These are phyloP conservation scores for Boletus rex-veris DNA, from an alignment of 768 basidiomycete species.

Conservation along the genomic window DNA sequence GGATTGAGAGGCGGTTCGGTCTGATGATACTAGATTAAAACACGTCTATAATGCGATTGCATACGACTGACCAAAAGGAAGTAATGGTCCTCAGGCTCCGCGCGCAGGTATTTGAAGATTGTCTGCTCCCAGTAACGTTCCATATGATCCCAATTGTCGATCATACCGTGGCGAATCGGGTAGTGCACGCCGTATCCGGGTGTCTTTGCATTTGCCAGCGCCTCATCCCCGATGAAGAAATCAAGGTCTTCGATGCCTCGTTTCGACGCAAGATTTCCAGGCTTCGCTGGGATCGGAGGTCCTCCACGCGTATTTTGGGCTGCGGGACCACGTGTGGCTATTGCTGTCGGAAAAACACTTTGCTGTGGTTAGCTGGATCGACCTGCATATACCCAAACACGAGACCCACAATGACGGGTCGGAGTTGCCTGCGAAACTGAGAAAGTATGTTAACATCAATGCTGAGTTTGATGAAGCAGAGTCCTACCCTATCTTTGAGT, in stretches of 20 bases:
- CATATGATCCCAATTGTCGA: slow-evolving; percentile 99
- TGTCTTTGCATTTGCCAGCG: slow-evolving; percentile 92
- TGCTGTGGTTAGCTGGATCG: slow-evolving; percentile 4
- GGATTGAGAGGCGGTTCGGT: slow-evolving; percentile 99
- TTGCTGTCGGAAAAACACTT: slow-evolving; percentile 97
- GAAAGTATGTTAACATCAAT: slow-evolving; percentile 12
- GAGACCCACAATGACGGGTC: slow-evolving; percentile 91
- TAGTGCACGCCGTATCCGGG: slow-evolving; percentile 92
- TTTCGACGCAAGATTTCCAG: slow-evolving; percentile 91
- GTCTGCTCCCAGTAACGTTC: slow-evolving; percentile 99
- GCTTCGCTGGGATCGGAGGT: slow-evolving; percentile 78
- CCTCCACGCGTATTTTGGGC: slow-evolving; percentile 58
- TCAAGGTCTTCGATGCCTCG: slow-evolving; percentile 98
- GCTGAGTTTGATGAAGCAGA: background rate
- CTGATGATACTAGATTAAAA: slow-evolving; percentile 38
- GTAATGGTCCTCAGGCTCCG: slow-evolving; percentile 98
- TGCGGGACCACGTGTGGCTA: slow-evolving; percentile 77
- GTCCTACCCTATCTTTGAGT: slow-evolving; percentile 90
- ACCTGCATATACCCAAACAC: background rate
- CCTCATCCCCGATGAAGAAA: slow-evolving; percentile 99
- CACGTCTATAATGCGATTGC: background rate
- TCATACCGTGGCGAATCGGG: slow-evolving; percentile 96
- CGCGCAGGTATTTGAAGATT: slow-evolving; percentile 98
- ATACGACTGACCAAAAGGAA: slow-evolving; percentile 79
- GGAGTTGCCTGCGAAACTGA: slow-evolving; percentile 95